phyloP scores from a whole-genome alignment of 257 asterid species.

The Eucommia ulmoides region DNA sequence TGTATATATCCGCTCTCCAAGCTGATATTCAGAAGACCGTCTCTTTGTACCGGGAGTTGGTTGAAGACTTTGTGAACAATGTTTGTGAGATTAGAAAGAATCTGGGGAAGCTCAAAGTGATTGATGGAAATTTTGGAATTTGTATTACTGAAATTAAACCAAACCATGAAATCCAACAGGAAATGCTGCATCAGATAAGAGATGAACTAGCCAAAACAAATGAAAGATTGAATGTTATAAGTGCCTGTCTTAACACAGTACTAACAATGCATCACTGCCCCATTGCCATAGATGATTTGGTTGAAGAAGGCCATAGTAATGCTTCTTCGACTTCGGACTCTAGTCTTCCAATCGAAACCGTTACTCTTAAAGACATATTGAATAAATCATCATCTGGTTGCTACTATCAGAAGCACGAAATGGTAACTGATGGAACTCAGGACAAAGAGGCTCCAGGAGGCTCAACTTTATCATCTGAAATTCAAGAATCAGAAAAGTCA shows the following conservation, averaged over 20 bases:
- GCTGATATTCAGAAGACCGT: constrained; percentile 18
- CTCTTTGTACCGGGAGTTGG: constrained; percentile 18
- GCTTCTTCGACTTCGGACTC: constrained; percentile 28
- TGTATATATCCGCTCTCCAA: constrained; percentile 14
- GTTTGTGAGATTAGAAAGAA: constrained; percentile 20
- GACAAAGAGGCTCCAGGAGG: constrained; percentile 13
- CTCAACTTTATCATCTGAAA: constrained; percentile 7
- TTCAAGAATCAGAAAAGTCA: constrained; percentile 6
- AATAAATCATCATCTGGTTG: not conserved
- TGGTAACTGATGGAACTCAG: constrained; percentile 9
- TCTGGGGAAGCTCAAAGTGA: constrained; percentile 14
- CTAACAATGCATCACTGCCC: constrained; percentile 7
- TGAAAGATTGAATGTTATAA: constrained; percentile 20
- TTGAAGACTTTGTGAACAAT: constrained; percentile 18
- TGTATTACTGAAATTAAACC: constrained; percentile 10
- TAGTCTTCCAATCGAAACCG: constrained; percentile 21
- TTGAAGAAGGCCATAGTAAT: constrained; percentile 20
- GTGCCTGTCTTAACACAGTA: constrained; percentile 16
- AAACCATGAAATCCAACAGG: constrained; percentile 17
- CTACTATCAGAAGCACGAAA: constrained; percentile 1
- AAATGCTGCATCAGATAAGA: constrained; percentile 18
- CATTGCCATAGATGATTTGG: constrained; percentile 12
- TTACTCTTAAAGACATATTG: constrained; percentile 10
- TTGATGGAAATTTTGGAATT: constrained; percentile 10
- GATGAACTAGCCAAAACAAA: constrained; percentile 31